Conservation (phyloP, 2,329 filamentous ascomycete species). For the Balansia obtecta region DNA sequence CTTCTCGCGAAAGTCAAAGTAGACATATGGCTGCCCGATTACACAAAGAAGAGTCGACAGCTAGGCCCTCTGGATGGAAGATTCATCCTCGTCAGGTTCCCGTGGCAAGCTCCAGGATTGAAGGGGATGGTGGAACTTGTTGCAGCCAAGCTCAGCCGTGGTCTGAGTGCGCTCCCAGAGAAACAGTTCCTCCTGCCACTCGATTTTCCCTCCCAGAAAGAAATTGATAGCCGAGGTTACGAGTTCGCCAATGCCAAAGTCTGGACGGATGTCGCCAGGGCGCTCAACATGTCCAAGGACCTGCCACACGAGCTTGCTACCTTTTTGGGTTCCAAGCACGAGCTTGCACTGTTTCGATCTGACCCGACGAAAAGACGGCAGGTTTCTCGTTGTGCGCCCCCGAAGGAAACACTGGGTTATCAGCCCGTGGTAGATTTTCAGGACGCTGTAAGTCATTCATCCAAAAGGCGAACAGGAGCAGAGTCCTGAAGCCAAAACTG, state of each 20-base stretch:
- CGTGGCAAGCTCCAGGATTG: slow-evolving; percentile 40
- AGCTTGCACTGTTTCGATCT: slow-evolving; percentile 56
- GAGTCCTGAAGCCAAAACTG: not conserved
- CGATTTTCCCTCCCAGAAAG: slow-evolving; percentile 41
- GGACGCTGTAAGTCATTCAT: slow-evolving; percentile 44
- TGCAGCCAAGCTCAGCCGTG: slow-evolving; percentile 38
- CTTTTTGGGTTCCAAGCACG: slow-evolving; percentile 55
- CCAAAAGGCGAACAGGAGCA: not conserved
- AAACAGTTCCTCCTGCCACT: slow-evolving; percentile 56
- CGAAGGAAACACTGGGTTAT: slow-evolving; percentile 44
- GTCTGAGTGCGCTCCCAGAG: slow-evolving; percentile 39
- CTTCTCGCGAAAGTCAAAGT: slow-evolving; percentile 57
- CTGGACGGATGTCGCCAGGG: slow-evolving; percentile 45
- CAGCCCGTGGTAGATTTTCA: slow-evolving; percentile 56
- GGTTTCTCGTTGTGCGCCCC: slow-evolving; percentile 49
- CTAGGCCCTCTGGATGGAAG: slow-evolving; percentile 39
- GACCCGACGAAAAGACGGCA: slow-evolving; percentile 44
- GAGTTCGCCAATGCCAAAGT: slow-evolving; percentile 47
- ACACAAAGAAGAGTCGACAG: slow-evolving; percentile 37
- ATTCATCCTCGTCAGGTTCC: slow-evolving; percentile 56
- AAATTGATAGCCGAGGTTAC: slow-evolving; percentile 49
- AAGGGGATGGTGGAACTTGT: slow-evolving; percentile 31
- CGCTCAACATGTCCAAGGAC: slow-evolving; percentile 45
- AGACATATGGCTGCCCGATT: slow-evolving; percentile 58
- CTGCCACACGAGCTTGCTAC: slow-evolving; percentile 48